A percentile compares a stretch with the other conserved stretches of the same genome.
These are phyloP conservation scores for Parathielavia appendiculata DNA, from an alignment of 495 filamentous ascomycete species.

Conservation along the genomic window DNA sequence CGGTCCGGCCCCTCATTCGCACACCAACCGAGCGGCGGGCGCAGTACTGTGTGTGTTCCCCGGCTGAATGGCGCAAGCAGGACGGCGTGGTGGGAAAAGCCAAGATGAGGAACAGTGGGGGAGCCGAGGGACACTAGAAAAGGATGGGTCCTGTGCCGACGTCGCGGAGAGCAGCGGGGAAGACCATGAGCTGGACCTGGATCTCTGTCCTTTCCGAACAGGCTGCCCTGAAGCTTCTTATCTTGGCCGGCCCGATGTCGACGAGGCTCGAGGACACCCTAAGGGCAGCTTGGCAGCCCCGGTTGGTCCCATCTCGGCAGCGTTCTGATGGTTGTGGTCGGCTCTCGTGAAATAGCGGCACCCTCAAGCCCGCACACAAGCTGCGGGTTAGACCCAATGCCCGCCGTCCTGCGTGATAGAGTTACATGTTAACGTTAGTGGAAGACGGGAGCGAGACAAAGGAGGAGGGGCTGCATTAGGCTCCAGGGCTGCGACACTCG, in stretches of 20 bases:
- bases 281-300: slow-evolving; percentile 1
- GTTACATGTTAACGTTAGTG: no score
- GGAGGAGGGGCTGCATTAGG: slow-evolving; percentile 6
- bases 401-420: slow-evolving; percentile 1
- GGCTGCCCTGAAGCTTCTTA: slow-evolving; percentile 10
- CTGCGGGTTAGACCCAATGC: slow-evolving; percentile 9
- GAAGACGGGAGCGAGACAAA: background rate
- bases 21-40: slow-evolving; percentile 7
- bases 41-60: background rate
- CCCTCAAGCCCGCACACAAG: slow-evolving; percentile 10
- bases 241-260: slow-evolving; percentile 20
- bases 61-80: slow-evolving; percentile 23
- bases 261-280: slow-evolving; percentile 13
- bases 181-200: background rate
- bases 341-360: background rate
- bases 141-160: slow-evolving; percentile 7
- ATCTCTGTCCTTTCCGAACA: background rate
- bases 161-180: background rate
- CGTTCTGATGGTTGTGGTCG: background rate
- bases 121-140: background rate
- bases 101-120: background rate
- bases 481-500: background rate
- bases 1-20: slow-evolving; percentile 24
- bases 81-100: slow-evolving; percentile 5
- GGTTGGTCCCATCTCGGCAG: background rate